A percentile compares a stretch with the other conserved stretches of the same genome.
phyloP scores from a whole-genome alignment of 176 grass and related monocot genomes.

The Carex kokanica region DNA sequence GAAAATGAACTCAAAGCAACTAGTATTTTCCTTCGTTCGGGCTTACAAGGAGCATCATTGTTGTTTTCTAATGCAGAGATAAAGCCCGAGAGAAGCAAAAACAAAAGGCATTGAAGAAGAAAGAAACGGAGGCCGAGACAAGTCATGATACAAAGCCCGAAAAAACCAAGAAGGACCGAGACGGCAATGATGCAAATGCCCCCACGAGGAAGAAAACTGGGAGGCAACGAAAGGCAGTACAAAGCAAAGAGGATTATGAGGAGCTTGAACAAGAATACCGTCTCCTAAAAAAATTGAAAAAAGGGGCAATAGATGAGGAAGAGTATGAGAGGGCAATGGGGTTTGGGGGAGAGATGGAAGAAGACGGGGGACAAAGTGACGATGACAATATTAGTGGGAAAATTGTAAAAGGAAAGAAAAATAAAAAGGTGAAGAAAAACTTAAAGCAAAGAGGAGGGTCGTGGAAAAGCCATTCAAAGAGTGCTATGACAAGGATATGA shows the following conservation, averaged over 20 bases:
- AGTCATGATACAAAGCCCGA: slow-evolving; percentile 42
- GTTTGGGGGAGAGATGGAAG: slow-evolving; percentile 47
- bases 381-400: slow-evolving; percentile 3
- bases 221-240: slow-evolving; percentile 56
- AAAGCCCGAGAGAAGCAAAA: slow-evolving; percentile 84
- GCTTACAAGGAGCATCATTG: no score
- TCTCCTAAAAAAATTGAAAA: slow-evolving; percentile 81
- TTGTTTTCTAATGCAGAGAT: slow-evolving; percentile 39
- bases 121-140: slow-evolving; percentile 43
- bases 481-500: slow-evolving; percentile 28
- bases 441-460: slow-evolving; percentile 43
- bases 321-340: slow-evolving; percentile 85
- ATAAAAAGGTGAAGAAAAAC: slow-evolving; percentile 41
- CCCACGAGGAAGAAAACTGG: slow-evolving; percentile 79
- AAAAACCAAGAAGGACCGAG: slow-evolving; percentile 35
- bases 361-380: slow-evolving; percentile 34
- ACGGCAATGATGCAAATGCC: slow-evolving; percentile 29
- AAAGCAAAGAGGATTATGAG: slow-evolving; percentile 87
- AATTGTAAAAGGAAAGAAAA: slow-evolving; percentile 32
- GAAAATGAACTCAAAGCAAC: neutral
- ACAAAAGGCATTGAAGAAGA: slow-evolving; percentile 65
- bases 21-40: neutral
- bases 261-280: slow-evolving; percentile 76
- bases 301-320: slow-evolving; percentile 61
- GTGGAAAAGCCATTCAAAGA: slow-evolving; percentile 45